Percentiles rank a stretch among this genome's conserved stretches.
These are phyloP conservation scores for Suillus occidentalis DNA, from an alignment of 768 basidiomycete genomes.

Conservation along the genomic window DNA sequence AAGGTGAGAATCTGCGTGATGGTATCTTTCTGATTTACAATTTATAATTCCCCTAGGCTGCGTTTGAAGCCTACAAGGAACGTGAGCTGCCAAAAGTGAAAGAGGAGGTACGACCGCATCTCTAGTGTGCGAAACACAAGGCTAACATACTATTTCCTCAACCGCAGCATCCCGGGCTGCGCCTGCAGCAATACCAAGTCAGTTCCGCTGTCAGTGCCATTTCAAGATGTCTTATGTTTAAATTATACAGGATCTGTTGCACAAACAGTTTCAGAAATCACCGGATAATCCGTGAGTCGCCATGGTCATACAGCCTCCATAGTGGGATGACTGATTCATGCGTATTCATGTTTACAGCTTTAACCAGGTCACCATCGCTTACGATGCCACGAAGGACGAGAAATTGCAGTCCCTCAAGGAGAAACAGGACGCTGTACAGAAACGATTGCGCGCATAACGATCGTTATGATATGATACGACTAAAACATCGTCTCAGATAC, in stretches of 20 bases:
- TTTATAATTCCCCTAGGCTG: constrained; percentile 47
- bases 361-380: constrained; percentile 77
- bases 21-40: not conserved
- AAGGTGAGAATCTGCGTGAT: constrained; percentile 50
- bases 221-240: constrained; percentile 6
- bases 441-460: constrained; percentile 52
- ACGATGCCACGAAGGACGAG: constrained; percentile 88
- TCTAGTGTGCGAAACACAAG: constrained; percentile 1
- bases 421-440: constrained; percentile 63
- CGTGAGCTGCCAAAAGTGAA: constrained; percentile 78
- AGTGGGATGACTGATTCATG: not conserved
- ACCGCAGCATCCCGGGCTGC: constrained; percentile 81
- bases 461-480: not conserved
- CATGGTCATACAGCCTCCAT: constrained; percentile 4
- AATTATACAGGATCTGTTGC: constrained; percentile 66
- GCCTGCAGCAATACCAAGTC: constrained; percentile 88
- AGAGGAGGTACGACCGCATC: constrained; percentile 58
- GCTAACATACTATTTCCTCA: constrained; percentile 12
- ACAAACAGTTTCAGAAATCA: constrained; percentile 95
- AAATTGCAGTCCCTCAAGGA: constrained; percentile 73
- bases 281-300: constrained; percentile 86
- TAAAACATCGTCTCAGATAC: not conserved
- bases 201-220: constrained; percentile 12
- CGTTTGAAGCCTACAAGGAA: constrained; percentile 90
- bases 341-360: constrained; percentile 49